Conservation (phyloP, 1,284 basidiomycete genomes). For the Malassezia psittaci region DNA sequence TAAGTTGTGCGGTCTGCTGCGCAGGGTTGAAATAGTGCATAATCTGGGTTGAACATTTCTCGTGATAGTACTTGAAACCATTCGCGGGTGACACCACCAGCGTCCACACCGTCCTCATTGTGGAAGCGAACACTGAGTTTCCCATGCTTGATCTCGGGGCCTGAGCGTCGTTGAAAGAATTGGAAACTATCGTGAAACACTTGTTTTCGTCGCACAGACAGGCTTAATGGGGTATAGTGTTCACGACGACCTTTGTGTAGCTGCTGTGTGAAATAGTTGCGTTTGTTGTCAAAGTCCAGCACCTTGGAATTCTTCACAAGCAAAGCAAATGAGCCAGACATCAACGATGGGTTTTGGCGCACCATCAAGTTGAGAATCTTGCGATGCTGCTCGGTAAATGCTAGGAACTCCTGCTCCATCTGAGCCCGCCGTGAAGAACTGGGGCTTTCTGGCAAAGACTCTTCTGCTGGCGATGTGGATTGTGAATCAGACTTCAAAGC, state of each 20-base stretch:
- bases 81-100: constrained; percentile 92
- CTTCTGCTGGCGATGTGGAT: constrained; percentile 9
- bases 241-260: constrained; percentile 71
- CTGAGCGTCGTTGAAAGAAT: constrained; percentile 74
- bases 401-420: constrained; percentile 72
- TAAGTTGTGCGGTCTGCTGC: constrained; percentile 79
- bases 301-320: constrained; percentile 91
- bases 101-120: constrained; percentile 95
- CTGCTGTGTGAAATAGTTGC: constrained; percentile 95
- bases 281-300: constrained; percentile 98
- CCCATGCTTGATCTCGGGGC: constrained; percentile 94
- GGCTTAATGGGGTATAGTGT: constrained; percentile 70
- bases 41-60: constrained; percentile 99
- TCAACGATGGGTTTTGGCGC: constrained; percentile 88
- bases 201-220: constrained; percentile 82
- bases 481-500: constrained; percentile 34
- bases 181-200: constrained; percentile 98
- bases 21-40: constrained; percentile 89
- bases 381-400: constrained; percentile 86
- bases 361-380: constrained; percentile 96
- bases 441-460: constrained; percentile 12
- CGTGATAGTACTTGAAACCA: constrained; percentile 97
- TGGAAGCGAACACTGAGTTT: constrained; percentile 95
- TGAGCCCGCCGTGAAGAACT: constrained; percentile 28
- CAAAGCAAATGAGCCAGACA: constrained; percentile 95